These are phyloP conservation scores for Apiospora malaysiana DNA, from an alignment of 2,329 filamentous ascomycete genomes.

Conservation along the genomic window DNA sequence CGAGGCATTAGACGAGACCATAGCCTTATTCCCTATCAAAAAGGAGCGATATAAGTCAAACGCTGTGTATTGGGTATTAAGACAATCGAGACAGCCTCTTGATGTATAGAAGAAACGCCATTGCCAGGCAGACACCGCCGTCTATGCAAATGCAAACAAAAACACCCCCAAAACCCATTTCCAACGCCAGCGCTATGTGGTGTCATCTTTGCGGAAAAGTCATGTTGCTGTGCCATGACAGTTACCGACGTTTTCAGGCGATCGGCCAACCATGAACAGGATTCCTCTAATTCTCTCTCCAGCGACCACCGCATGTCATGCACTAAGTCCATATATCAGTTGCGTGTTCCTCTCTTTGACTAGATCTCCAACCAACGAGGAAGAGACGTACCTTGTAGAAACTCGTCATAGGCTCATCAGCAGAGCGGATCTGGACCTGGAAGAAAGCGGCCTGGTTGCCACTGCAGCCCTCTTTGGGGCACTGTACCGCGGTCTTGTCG, in stretches of 20 bases:
- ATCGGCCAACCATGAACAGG: background rate
- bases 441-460: slow-evolving; percentile 90
- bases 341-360: slow-evolving; percentile 35
- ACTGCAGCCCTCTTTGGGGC: slow-evolving; percentile 79
- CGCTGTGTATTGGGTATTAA: background rate
- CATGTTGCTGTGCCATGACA: background rate
- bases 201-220: background rate
- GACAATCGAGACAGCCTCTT: background rate
- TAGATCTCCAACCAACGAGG: background rate
- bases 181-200: slow-evolving; percentile 21
- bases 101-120: background rate
- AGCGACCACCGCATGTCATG: slow-evolving; percentile 69
- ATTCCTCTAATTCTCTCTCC: slow-evolving; percentile 65
- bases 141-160: slow-evolving; percentile 20
- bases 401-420: slow-evolving; percentile 97
- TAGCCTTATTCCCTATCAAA: background rate
- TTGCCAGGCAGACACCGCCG: slow-evolving; percentile 34
- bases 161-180: slow-evolving; percentile 20
- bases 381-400: slow-evolving; percentile 76
- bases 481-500: slow-evolving; percentile 83
- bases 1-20: background rate
- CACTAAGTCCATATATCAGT: slow-evolving; percentile 47
- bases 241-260: background rate
- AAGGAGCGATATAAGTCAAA: background rate
- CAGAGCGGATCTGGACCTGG: slow-evolving; percentile 96